These are phyloP conservation scores for Carpinus viminea DNA, from an alignment of 306 rosid genomes.

Conservation along the genomic window DNA sequence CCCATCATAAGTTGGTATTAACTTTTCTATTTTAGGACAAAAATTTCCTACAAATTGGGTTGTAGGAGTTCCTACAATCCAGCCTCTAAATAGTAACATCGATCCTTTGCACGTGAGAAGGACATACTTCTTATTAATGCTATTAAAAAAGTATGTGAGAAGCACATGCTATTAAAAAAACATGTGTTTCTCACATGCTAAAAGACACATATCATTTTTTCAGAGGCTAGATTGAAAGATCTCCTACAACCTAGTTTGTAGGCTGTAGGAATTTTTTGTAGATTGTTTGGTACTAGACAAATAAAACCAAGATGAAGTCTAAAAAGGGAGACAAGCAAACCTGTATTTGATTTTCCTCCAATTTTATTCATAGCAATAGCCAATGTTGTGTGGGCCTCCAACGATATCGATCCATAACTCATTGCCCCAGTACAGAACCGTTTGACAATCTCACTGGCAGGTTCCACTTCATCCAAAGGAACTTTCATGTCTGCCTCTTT, in stretches of 20 bases:
- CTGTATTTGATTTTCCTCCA: slow-evolving; percentile 99
- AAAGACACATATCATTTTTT: too few relatives aligned
- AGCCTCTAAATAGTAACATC: too few relatives aligned
- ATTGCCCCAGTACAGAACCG: slow-evolving; percentile 99
- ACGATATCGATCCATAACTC: slow-evolving; percentile 98
- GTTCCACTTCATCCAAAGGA: slow-evolving; percentile 88
- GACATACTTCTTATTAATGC: too few relatives aligned
- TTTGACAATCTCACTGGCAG: slow-evolving; percentile 92
- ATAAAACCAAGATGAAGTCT: not conserved
- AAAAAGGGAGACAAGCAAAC: slow-evolving; percentile 37
- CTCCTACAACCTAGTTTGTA: too few relatives aligned
- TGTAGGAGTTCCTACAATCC: too few relatives aligned
- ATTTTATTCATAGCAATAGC: slow-evolving; percentile 93
- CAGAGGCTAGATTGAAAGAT: too few relatives aligned
- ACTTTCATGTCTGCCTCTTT: slow-evolving; percentile 54
- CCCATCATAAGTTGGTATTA: not conserved
- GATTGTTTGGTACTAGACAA: not conserved
- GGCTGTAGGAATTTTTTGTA: not conserved
- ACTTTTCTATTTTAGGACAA: not conserved
- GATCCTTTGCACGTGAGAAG: too few relatives aligned
- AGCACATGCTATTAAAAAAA: too few relatives aligned
- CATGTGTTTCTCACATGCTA: too few relatives aligned
- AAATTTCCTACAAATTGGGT: too few relatives aligned
- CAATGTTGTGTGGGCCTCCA: slow-evolving; percentile 92
- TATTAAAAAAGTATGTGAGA: too few relatives aligned